Conservation (phyloP, 495 filamentous ascomycete species). For the Xylaria bambusicola region DNA sequence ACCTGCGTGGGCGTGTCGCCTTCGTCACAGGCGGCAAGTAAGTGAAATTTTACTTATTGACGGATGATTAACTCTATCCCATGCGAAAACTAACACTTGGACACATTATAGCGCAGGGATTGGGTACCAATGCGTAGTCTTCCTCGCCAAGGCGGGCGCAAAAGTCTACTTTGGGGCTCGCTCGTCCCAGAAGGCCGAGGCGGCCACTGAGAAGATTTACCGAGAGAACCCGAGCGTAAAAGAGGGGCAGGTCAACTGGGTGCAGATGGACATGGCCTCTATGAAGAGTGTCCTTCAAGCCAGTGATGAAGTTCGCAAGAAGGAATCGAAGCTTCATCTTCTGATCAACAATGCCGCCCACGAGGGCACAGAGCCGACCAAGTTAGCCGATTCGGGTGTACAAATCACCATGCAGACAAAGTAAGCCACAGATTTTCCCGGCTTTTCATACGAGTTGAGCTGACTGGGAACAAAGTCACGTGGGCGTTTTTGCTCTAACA, state of each 20-base stretch:
- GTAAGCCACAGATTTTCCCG: not conserved
- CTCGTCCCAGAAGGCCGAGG: constrained; percentile 2
- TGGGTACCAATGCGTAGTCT: constrained; percentile 5
- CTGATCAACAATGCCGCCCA: constrained; percentile 5
- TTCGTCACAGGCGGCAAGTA: constrained; percentile 10
- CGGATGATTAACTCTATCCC: not conserved
- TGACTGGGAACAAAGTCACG: not conserved
- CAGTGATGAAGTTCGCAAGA: not conserved
- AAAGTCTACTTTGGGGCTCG: constrained; percentile 11
- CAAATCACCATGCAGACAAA: constrained; percentile 1
- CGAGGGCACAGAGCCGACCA: not conserved
- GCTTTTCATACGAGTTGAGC: not conserved
- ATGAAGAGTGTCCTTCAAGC: not conserved
- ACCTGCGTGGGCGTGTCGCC: constrained; percentile 4
- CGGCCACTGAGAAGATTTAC: not conserved
- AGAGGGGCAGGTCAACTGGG: not conserved
- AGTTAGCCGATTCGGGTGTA: not conserved
- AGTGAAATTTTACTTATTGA: no score
- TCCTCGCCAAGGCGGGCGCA: constrained; percentile 6
- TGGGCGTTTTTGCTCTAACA: not conserved
- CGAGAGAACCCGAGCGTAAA: not conserved
- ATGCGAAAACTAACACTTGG: not conserved
- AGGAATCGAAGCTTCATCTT: not conserved
- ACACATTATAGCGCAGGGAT: not conserved
- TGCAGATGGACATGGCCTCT: constrained; percentile 1